A percentile compares a stretch with the other conserved stretches of the same genome.
These are phyloP conservation scores for Lachnellula suecica DNA, from an alignment of 2,329 filamentous ascomycete species.

Conservation along the genomic window DNA sequence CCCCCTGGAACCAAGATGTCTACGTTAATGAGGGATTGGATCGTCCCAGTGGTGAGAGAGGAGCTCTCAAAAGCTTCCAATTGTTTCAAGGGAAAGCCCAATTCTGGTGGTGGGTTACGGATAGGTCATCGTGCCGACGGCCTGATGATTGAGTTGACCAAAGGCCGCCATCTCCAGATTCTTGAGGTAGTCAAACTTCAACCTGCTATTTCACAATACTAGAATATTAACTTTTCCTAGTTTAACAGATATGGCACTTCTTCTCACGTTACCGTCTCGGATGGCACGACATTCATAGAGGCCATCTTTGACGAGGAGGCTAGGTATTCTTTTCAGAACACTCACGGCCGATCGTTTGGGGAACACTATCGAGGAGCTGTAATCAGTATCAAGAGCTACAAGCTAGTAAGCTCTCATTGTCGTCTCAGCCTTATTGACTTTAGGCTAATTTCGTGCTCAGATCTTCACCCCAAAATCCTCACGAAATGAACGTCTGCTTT, in stretches of 20 bases:
- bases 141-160: neutral
- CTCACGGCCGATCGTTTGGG: neutral
- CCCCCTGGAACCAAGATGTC: neutral
- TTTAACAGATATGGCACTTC: neutral
- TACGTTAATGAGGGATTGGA: neutral
- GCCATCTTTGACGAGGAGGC: constrained; percentile 8
- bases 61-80: neutral
- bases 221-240: no score
- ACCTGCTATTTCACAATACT: no score
- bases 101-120: neutral
- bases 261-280: constrained; percentile 11
- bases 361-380: constrained; percentile 8
- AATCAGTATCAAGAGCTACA: constrained; percentile 11
- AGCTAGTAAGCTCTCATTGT: constrained; percentile 11
- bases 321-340: constrained; percentile 2
- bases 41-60: neutral
- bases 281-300: constrained; percentile 8
- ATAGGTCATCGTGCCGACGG: neutral
- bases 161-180: neutral
- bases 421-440: neutral
- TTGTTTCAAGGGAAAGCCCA: neutral
- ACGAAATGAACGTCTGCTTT: constrained; percentile 11
- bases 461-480: constrained; percentile 5
- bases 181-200: no score
- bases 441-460: constrained; percentile 3